Conservation (phyloP, 352 stramenopile species). For the Phytophthora vignae region DNA sequence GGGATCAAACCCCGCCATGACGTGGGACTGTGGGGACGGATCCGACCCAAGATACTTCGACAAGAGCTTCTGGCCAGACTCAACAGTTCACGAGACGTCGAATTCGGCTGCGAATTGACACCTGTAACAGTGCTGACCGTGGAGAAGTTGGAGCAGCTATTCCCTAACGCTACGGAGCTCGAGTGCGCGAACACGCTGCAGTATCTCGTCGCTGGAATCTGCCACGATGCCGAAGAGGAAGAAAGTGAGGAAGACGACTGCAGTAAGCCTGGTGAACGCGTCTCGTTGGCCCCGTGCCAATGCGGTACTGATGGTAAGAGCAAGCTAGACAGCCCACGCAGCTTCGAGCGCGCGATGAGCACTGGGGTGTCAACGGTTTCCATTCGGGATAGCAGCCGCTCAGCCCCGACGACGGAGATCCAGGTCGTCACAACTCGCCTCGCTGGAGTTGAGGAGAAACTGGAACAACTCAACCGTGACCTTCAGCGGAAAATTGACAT, state of each 20-base stretch:
- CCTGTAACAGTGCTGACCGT: not conserved
- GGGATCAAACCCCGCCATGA: not conserved
- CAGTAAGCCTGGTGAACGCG: not conserved
- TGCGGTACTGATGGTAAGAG: not conserved
- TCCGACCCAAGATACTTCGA: not conserved
- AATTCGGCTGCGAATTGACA: not conserved
- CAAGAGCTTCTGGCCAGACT: not conserved
- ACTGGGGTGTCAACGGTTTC: not conserved
- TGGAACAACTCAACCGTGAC: slow-evolving; percentile 4
- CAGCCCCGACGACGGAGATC: not conserved
- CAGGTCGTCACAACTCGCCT: slow-evolving; percentile 2
- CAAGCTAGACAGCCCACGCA: not conserved
- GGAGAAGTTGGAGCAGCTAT: slow-evolving; percentile 1
- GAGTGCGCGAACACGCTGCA: slow-evolving; percentile 9
- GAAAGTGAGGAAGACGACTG: not conserved
- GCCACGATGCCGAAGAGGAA: not conserved
- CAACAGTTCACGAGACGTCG: not conserved
- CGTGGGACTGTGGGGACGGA: not conserved
- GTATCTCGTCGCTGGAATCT: slow-evolving; percentile 8
- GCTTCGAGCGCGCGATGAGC: not conserved
- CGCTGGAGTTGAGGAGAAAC: slow-evolving; percentile 2
- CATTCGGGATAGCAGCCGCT: not conserved
- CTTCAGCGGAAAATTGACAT: slow-evolving; percentile 12
- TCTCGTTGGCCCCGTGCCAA: not conserved
- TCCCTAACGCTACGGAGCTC: not conserved